Base-by-base conservation (phyloP, 345 rosid species). In the Draba incana region DNA sequence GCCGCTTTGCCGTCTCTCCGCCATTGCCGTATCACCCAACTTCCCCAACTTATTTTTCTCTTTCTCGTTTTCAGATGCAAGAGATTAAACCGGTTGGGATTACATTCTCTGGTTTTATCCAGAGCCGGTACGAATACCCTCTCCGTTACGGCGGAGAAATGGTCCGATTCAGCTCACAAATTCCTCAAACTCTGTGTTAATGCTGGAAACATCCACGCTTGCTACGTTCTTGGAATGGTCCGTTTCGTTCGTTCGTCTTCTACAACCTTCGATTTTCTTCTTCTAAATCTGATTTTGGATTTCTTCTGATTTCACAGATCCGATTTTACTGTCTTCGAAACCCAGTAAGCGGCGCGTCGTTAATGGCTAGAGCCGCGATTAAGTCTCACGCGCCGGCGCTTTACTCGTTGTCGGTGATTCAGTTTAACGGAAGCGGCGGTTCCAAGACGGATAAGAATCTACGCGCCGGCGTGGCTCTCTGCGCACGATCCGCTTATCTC, bases 401-500 rank as follows among this genome's bases (percentile, higher is more conserved):
- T 0, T 84, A 88, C 51, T 75, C 93, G 5, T 81, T 88, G 13
- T 70, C 88, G 1, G 80, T 87, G 42, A 82, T 87, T 52, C 93
- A 87, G 59, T 87, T 87, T 54, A 87, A 87, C 83, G 93, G 93
- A 25, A 88, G 93, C 38, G 88, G 93, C 6, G 85, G 80, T 44
- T 77, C 81, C 7, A 88, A 80, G 43, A 41, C 37, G 46, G 81
- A 85, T 10, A 88, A 80, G 33, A 81, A 88, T 48, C 79, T 88
- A 25, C 77, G 74, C 9, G 87, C 93, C 58, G 93, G 90, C 0
- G 85, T 85, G 3, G 81, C 88, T 7, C 66, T 87, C 2, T 85
- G 90, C 51, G 82, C 87, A 2, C 80, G 88, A 44, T 86, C 93
- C 0, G 85, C 93, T n/a, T 74, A 50, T 23, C 46, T 85, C 5